phyloP scores from a whole-genome alignment of 306 rosid genomes.

The Calophaca sinica region DNA sequence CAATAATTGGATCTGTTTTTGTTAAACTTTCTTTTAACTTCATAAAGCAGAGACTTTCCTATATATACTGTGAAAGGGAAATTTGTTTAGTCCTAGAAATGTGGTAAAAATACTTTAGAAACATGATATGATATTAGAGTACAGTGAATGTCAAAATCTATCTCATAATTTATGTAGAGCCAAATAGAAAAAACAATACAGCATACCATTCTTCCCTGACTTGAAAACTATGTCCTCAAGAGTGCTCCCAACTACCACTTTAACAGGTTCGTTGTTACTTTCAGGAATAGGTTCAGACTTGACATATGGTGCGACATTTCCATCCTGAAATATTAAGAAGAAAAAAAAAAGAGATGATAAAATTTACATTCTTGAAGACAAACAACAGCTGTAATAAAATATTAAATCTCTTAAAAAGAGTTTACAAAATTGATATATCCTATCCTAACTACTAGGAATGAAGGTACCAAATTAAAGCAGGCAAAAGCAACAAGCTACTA shows the following conservation, averaged over 20 bases:
- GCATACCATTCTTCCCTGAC: conserved; percentile 84
- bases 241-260: conserved; percentile 80
- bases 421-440: neutral
- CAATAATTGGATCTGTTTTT: neutral
- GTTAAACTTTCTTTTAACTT: neutral
- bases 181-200: conserved; percentile 18
- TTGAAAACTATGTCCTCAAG: conserved; percentile 75
- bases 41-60: neutral
- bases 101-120: conserved; percentile 8
- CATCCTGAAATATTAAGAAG: conserved; percentile 66
- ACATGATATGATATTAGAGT: neutral
- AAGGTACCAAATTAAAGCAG: neutral
- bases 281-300: conserved; percentile 92
- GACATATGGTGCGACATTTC: conserved; percentile 61
- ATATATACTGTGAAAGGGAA: neutral
- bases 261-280: conserved; percentile 81
- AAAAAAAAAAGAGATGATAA: conserved; percentile 29
- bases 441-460: neutral
- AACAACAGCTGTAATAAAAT: neutral
- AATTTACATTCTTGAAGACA: neutral
- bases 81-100: neutral
- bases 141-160: conserved; percentile 2
- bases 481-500: neutral
- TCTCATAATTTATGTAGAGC: conserved; percentile 1
- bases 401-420: neutral